A percentile compares a stretch with the other conserved stretches of the same genome.
Conservation (phyloP, 2,329 filamentous ascomycete genomes). For the Chaetomiaceae sp. region DNA sequence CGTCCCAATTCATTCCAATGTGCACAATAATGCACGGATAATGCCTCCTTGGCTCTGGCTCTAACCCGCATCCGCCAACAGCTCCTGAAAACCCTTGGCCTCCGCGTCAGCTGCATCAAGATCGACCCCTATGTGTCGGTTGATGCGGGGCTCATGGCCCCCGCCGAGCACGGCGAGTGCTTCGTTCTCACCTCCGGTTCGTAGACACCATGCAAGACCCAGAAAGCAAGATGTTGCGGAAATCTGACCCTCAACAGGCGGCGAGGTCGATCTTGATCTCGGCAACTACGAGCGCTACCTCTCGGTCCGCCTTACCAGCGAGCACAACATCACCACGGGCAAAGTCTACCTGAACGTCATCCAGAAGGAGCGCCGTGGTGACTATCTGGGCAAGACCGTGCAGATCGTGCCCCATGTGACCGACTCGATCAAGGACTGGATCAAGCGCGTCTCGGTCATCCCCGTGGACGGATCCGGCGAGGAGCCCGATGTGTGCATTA, state of each 20-base stretch:
- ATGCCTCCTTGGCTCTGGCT: slow-evolving; percentile 5
- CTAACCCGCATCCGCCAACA: slow-evolving; percentile 4
- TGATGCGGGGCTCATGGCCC: slow-evolving; percentile 62
- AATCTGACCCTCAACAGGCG: slow-evolving; percentile 14
- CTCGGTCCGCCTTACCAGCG: slow-evolving; percentile 60
- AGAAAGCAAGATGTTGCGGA: background rate
- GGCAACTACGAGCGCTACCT: slow-evolving; percentile 50
- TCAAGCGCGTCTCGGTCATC: slow-evolving; percentile 76
- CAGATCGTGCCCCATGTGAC: slow-evolving; percentile 93
- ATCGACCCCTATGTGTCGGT: slow-evolving; percentile 68
- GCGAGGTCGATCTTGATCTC: slow-evolving; percentile 48
- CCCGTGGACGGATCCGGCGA: slow-evolving; percentile 80
- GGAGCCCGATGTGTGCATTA: slow-evolving; percentile 88
- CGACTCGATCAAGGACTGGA: slow-evolving; percentile 87
- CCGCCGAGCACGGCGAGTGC: slow-evolving; percentile 66
- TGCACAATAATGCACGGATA: too few species aligned
- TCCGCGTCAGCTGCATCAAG: slow-evolving; percentile 59
- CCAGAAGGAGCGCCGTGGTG: slow-evolving; percentile 58
- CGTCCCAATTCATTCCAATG: background rate
- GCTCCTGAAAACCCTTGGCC: slow-evolving; percentile 72
- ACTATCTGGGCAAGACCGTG: slow-evolving; percentile 84
- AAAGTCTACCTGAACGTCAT: slow-evolving; percentile 93
- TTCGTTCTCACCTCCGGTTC: slow-evolving; percentile 58
- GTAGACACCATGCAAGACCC: background rate
- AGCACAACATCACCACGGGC: slow-evolving; percentile 96